Percentiles rank a stretch among this genome's conserved stretches.
Evolutionary conservation across 73 alveolate genomes (phyloP).

Genomic region (Blepharisma japonicum): DNA sequence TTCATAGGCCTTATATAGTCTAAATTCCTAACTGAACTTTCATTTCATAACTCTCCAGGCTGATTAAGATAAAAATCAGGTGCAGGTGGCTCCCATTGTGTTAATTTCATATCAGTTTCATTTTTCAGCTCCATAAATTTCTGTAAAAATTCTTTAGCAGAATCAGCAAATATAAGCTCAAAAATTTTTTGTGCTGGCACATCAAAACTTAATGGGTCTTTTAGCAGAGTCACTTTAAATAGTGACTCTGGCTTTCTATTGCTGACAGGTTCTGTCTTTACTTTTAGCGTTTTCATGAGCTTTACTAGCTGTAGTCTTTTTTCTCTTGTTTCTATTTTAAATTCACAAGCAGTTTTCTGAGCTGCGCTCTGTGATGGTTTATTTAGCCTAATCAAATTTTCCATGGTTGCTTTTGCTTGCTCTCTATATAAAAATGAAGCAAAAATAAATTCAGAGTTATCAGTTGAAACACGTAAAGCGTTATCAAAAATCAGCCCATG

Average conservation of each 20-base stretch:
- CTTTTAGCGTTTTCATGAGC: background rate
- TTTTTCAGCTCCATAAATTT: background rate
- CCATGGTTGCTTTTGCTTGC: constrained; percentile 11
- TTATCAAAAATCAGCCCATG: constrained; percentile 6
- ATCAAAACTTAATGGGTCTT: background rate
- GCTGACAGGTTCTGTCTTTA: background rate
- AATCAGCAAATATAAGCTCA: constrained; percentile 1
- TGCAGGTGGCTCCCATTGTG: background rate
- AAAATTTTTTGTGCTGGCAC: constrained; percentile 4
- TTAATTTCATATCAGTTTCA: background rate
- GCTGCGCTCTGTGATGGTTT: background rate
- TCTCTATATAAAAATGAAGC: constrained; percentile 1
- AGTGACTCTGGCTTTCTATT: background rate
- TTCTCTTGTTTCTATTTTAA: background rate
- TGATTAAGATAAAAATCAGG: background rate
- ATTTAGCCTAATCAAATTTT: background rate
- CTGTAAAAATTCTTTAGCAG: background rate
- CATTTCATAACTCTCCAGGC: background rate
- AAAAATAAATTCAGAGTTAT: background rate
- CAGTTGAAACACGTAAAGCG: background rate
- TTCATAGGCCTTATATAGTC: background rate
- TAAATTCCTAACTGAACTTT: background rate
- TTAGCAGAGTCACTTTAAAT: background rate
- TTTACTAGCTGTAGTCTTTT: background rate
- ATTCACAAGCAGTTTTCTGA: background rate